Evolutionary conservation across 2,329 filamentous ascomycete genomes (phyloP), one percentile per base, ranked within the genome.

Genomic region (Phymatotrichopsis omnivora): DNA sequence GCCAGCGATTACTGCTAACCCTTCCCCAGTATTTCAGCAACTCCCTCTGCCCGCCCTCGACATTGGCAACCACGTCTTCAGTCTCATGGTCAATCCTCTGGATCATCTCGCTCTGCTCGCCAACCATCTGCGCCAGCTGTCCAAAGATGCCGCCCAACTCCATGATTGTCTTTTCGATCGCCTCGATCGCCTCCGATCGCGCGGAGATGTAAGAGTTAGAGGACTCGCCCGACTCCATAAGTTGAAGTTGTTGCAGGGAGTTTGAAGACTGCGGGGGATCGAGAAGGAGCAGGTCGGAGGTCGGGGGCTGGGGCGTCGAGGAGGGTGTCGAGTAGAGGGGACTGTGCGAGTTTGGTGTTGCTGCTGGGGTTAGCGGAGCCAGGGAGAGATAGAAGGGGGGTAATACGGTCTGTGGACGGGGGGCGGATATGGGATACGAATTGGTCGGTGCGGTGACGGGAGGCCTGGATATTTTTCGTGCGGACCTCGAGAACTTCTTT

Each of bases 391-490:
- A 42, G 36, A 25, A 39, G 48, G 45, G 43, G 48, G 34, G 34
- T 41, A 44, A 39, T 48, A 52, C 51, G 41, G 42, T 54, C 51
- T 31, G 40, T 38, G 32, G 49, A 52, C 27, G 33, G 49, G 31
- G 45, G 49, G 19, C 52, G 30, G 27, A 59, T 56, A 38, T 48
- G 56, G 2, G 84, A 93, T 42, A 98, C 85, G 60, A 98, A 98
- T 61, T 96, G 94, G 65, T 96, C 91, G 17, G 91, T 96, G 55
- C 91, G 72, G 34, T 85, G 86, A 49, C 86, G 74, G 47, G 85
- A 93, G 3, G 89, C 91, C 65, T 95, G 91, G 53, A 98, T 94
- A 64, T 96, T 98, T 70, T 94, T 94, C 42, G 91, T 96, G 47
- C 91, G 78, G 31, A 93, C 84, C 64, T 98, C 91, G 7, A 98